These are phyloP conservation scores for Euryodendron excelsum DNA, from an alignment of 148 eudicot genomes.

Conservation along the genomic window DNA sequence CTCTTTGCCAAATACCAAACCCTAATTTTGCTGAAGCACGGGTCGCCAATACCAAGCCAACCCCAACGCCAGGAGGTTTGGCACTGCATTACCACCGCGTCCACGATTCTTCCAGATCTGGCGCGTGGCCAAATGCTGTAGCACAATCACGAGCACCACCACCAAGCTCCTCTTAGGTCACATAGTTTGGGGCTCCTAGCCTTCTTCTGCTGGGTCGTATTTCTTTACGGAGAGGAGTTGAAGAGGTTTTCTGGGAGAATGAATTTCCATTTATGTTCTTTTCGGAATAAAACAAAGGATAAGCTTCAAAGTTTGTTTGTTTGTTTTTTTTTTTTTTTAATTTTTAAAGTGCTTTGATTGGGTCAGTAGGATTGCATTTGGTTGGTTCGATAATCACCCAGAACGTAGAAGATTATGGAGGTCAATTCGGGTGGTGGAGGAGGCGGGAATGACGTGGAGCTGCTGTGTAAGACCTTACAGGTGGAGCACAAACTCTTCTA, in stretches of 20 bases:
- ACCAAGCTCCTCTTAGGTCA: too few relatives aligned
- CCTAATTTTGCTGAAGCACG: too few relatives aligned
- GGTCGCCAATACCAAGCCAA: too few relatives aligned
- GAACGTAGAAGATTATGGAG: too few relatives aligned
- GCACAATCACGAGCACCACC: not conserved
- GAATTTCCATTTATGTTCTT: not conserved
- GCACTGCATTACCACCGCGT: not conserved
- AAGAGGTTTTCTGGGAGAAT: too few relatives aligned
- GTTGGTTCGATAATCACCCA: not conserved
- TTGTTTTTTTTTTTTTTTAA: not conserved
- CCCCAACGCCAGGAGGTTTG: not conserved
- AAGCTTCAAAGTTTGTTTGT: too few relatives aligned
- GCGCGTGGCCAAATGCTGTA: too few relatives aligned
- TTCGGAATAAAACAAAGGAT: not conserved
- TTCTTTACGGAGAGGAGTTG: too few relatives aligned
- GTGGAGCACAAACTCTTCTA: conserved; percentile 95
- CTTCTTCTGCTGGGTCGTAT: too few relatives aligned
- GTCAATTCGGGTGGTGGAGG: conserved; percentile 43
- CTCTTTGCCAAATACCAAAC: too few relatives aligned
- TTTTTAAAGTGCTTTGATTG: not conserved
- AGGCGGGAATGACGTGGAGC: conserved; percentile 75
- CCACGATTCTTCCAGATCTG: too few relatives aligned
- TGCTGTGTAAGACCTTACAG: conserved; percentile 84
- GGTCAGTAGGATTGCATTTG: not conserved
- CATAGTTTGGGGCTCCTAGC: not conserved